phyloP scores from a whole-genome alignment of 139 green algal genomes.

The Chlamydomonas sphaeroides region DNA sequence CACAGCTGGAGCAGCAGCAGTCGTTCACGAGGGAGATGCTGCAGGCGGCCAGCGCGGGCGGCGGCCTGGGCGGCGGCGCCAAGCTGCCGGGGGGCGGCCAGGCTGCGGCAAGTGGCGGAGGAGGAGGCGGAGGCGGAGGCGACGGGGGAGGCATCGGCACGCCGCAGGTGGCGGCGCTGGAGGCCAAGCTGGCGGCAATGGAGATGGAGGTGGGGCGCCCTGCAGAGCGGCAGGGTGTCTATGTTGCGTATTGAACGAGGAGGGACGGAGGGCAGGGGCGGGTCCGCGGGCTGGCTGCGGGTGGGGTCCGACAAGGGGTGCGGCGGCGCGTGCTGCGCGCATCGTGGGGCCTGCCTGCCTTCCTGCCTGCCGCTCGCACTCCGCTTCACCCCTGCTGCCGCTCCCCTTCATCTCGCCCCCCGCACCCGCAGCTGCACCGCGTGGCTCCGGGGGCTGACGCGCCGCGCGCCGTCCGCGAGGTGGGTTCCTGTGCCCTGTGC shows the following conservation, averaged over 20 bases:
- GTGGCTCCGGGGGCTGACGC: slow-evolving; percentile 6
- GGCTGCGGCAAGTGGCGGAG: not conserved
- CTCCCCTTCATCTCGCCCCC: not conserved
- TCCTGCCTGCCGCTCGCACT: no score
- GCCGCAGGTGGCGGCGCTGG: slow-evolving; percentile 29
- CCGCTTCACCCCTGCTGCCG: no score
- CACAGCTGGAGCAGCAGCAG: slow-evolving; percentile 46
- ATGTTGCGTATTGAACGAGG: not conserved
- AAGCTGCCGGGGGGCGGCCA: no score
- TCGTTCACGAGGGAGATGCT: slow-evolving; percentile 29
- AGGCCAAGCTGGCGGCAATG: slow-evolving; percentile 30
- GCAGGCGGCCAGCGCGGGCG: not conserved
- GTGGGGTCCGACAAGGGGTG: not conserved
- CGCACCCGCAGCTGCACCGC: not conserved
- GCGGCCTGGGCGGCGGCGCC: not conserved
- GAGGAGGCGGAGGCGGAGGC: not conserved
- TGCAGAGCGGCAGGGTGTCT: not conserved
- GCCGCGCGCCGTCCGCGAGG: not conserved
- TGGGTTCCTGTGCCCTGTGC: no score
- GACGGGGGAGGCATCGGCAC: not conserved
- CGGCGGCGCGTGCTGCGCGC: no score
- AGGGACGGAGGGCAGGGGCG: no score
- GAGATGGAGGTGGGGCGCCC: slow-evolving; percentile 5
- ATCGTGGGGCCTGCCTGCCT: no score
- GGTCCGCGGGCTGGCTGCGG: no score